Conservation (phyloP, 2,329 filamentous ascomycete species). For the Colletotrichum echinochloae region DNA sequence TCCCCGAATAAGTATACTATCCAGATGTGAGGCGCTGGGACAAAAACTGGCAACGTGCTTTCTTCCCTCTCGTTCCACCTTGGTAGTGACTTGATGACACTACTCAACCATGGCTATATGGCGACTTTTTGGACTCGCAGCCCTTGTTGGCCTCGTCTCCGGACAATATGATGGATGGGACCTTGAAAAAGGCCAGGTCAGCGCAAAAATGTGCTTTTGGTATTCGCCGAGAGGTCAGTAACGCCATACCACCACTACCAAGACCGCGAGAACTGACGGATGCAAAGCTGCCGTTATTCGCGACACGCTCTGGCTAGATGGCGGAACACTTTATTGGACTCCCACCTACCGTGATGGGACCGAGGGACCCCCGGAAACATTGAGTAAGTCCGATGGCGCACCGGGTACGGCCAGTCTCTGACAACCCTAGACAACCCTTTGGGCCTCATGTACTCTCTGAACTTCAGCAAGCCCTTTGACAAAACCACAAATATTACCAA, state of each 20-base stretch:
- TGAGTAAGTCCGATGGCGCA: constrained; percentile 55
- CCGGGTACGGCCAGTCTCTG: constrained; percentile 27
- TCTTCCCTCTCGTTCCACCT: background rate
- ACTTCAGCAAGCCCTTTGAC: constrained; percentile 69
- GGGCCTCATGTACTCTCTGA: constrained; percentile 68
- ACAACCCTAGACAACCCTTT: constrained; percentile 60
- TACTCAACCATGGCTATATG: background rate
- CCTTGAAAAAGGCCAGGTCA: constrained; percentile 59
- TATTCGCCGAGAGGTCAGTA: constrained; percentile 55
- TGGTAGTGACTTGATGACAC: background rate
- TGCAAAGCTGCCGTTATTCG: constrained; percentile 65
- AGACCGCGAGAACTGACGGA: background rate
- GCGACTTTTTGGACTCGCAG: constrained; percentile 45
- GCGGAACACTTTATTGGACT: constrained; percentile 67
- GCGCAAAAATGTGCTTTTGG: constrained; percentile 72
- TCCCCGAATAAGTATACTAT: constrained; percentile 11
- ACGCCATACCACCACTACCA: background rate
- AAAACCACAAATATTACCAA: constrained; percentile 64
- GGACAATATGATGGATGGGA: constrained; percentile 64
- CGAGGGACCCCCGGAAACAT: constrained; percentile 54
- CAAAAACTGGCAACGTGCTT: background rate
- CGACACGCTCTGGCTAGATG: constrained; percentile 75
- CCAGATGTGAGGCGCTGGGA: constrained; percentile 23
- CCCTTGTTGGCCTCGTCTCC: constrained; percentile 45
- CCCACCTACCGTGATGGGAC: constrained; percentile 53